Evolutionary conservation across 2,329 filamentous ascomycete species (phyloP).

Genomic region (Hortaea werneckii): DNA sequence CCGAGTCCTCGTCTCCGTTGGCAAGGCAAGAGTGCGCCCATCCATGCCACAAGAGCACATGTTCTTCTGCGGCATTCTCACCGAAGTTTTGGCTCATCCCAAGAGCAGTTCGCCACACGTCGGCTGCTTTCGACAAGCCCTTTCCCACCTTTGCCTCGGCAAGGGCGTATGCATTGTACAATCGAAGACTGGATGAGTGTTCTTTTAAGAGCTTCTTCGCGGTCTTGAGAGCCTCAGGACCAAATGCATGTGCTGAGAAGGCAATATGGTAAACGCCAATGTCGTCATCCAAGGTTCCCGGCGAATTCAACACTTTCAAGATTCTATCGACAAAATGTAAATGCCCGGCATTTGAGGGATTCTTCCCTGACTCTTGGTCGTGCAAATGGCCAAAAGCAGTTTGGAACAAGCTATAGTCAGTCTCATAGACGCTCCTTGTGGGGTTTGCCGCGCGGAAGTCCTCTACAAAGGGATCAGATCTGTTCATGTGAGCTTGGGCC

Average conservation of each 20-base stretch:
- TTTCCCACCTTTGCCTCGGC: conserved; percentile 51
- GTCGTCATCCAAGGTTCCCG: conserved; percentile 33
- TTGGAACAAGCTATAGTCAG: conserved; percentile 8
- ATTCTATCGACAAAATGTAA: conserved; percentile 30
- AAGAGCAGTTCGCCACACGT: conserved; percentile 60
- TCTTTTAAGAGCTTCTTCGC: conserved; percentile 66
- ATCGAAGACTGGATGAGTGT: conserved; percentile 49
- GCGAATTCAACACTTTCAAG: conserved; percentile 49
- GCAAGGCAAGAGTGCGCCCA: conserved; percentile 61
- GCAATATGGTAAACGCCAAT: conserved; percentile 63
- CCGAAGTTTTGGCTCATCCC: conserved; percentile 40
- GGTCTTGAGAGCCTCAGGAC: conserved; percentile 49
- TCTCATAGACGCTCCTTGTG: neutral
- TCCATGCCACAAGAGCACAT: conserved; percentile 45
- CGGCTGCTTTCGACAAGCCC: conserved; percentile 48
- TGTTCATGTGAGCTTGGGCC: conserved; percentile 1
- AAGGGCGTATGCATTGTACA: conserved; percentile 73
- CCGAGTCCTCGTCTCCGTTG: conserved; percentile 24
- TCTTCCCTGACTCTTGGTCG: neutral
- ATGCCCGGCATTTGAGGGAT: neutral
- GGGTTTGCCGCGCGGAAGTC: neutral
- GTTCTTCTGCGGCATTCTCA: conserved; percentile 26
- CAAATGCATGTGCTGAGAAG: conserved; percentile 50
- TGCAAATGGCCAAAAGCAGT: conserved; percentile 4
- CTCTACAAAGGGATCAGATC: conserved; percentile 2